These are phyloP conservation scores for Starmerella scarabaei DNA, from an alignment of 805 yeast species.

Conservation along the genomic window DNA sequence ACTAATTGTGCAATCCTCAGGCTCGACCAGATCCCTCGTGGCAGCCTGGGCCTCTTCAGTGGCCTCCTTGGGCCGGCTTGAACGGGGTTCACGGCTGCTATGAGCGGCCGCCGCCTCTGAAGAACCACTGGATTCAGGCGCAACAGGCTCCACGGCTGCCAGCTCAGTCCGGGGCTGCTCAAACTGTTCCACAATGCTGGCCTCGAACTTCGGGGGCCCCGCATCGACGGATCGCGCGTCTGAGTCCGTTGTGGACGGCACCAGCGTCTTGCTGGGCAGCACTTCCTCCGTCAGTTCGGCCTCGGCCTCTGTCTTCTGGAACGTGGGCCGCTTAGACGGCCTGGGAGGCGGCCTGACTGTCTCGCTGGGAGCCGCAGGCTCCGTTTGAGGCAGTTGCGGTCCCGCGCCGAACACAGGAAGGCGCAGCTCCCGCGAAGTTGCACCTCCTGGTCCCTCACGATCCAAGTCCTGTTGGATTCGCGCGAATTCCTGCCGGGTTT, in stretches of 20 bases:
- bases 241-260: too few relatives aligned
- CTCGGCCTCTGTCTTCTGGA: not conserved
- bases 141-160: not conserved
- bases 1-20: conserved; percentile 3
- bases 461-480: conserved; percentile 6
- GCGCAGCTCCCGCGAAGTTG: conserved; percentile 7
- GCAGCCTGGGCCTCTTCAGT: not conserved
- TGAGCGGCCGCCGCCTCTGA: too few relatives aligned
- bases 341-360: not conserved
- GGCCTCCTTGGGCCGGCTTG: too few relatives aligned
- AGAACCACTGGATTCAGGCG: not conserved
- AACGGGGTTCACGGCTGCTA: too few relatives aligned
- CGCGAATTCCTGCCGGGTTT: conserved; percentile 5
- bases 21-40: not conserved
- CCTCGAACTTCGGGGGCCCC: not conserved
- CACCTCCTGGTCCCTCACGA: conserved; percentile 16
- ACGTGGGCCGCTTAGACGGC: not conserved
- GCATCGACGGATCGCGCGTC: not conserved
- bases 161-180: not conserved
- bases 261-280: too few relatives aligned
- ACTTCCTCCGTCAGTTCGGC: not conserved
- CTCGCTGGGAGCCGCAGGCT: conserved; percentile 1
- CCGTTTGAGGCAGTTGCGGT: not conserved
- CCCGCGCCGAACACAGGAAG: conserved; percentile 9
- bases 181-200: not conserved